Conservation (phyloP, 2,329 filamentous ascomycete species). For the Tricladium varicosporioides region DNA sequence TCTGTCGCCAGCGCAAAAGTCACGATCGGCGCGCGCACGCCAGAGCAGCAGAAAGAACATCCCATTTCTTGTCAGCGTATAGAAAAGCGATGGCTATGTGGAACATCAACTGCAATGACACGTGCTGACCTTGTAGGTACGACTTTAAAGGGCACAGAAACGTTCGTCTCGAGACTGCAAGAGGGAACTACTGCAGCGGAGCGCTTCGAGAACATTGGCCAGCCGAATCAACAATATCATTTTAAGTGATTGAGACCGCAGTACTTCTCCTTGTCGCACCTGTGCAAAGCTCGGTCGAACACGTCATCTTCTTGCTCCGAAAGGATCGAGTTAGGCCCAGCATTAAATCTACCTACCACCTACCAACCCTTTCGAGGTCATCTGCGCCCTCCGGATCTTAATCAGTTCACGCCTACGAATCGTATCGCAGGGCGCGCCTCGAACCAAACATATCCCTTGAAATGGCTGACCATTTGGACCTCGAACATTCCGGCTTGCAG, state of each 20-base stretch:
- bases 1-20: not conserved
- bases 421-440: constrained; percentile 28
- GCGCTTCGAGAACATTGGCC: constrained; percentile 31
- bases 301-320: constrained; percentile 31
- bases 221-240: constrained; percentile 24
- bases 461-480: constrained; percentile 35
- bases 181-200: constrained; percentile 33
- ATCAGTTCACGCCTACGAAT: constrained; percentile 27
- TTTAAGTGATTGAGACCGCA: constrained; percentile 21
- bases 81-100: constrained; percentile 26
- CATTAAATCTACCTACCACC: constrained; percentile 31
- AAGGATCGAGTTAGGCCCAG: constrained; percentile 26
- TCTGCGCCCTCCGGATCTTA: constrained; percentile 29
- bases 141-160: constrained; percentile 31
- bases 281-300: constrained; percentile 34
- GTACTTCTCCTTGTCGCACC: constrained; percentile 28
- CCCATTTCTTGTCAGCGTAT: constrained; percentile 27
- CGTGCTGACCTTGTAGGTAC: constrained; percentile 36
- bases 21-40: not conserved
- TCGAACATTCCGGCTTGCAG: constrained; percentile 36
- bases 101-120: constrained; percentile 34
- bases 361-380: constrained; percentile 33
- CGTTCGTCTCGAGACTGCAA: constrained; percentile 30
- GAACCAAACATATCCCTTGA: constrained; percentile 19
- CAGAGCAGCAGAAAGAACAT: constrained; percentile 12